phyloP scores from a whole-genome alignment of 1,284 basidiomycete species.

The Apiotrichum porosum region DNA sequence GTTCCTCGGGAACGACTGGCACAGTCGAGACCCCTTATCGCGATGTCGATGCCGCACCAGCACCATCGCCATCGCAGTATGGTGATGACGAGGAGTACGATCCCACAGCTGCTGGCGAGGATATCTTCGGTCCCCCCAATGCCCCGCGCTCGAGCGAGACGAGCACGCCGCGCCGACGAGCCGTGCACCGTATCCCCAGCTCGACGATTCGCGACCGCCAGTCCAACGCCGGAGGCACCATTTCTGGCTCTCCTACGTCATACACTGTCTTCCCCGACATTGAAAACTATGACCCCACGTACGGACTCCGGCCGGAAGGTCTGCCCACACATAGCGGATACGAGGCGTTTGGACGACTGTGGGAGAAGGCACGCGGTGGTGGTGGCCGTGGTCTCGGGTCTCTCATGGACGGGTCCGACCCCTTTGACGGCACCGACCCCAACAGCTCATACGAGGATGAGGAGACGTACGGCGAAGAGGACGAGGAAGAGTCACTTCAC shows the following conservation, averaged over 20 bases:
- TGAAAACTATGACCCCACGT: conserved; percentile 91
- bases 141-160: conserved; percentile 4
- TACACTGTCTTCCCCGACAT: conserved; percentile 67
- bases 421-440: neutral
- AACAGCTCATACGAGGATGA: conserved; percentile 54
- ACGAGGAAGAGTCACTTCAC: conserved; percentile 19
- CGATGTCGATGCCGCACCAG: conserved; percentile 20
- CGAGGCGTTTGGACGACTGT: conserved; percentile 46
- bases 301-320: conserved; percentile 89
- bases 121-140: conserved; percentile 31
- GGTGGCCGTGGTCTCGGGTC: conserved; percentile 52
- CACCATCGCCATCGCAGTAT: conserved; percentile 43
- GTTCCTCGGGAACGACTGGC: conserved; percentile 38
- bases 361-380: conserved; percentile 62
- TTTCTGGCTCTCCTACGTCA: conserved; percentile 44
- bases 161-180: conserved; percentile 9
- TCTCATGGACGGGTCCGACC: conserved; percentile 32
- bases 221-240: conserved; percentile 19
- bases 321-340: conserved; percentile 57
- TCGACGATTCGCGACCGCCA: conserved; percentile 13
- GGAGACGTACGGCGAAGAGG: conserved; percentile 28
- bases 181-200: conserved; percentile 23
- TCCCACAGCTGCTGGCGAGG: conserved; percentile 15
- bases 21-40: conserved; percentile 47
- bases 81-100: conserved; percentile 54